Conservation (phyloP, 2,329 filamentous ascomycete genomes). For the Pestalotiopsis sp. region DNA sequence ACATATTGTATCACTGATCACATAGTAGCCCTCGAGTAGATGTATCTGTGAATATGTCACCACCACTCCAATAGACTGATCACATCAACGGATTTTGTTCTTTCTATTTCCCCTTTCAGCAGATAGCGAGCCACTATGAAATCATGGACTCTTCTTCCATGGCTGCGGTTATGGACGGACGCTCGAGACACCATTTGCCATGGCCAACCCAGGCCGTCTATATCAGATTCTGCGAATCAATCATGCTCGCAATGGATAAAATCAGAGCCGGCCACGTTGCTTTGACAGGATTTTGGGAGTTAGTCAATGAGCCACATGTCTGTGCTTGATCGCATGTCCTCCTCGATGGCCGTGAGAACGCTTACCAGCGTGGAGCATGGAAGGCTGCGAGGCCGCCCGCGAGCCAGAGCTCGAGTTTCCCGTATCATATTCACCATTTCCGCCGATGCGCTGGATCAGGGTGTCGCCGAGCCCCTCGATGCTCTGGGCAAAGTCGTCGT, state of each 20-base stretch:
- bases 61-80: too few species aligned
- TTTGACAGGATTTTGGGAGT: background rate
- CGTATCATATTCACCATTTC: background rate
- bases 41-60: too few species aligned
- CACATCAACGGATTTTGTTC: too few species aligned
- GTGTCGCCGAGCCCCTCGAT: conserved; percentile 1
- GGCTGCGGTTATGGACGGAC: background rate
- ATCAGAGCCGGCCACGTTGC: background rate
- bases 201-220: background rate
- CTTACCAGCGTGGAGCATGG: background rate
- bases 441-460: background rate
- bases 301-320: background rate
- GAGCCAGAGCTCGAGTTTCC: background rate
- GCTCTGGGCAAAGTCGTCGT: background rate
- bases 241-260: background rate
- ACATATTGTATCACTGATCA: too few species aligned
- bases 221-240: background rate
- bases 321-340: background rate
- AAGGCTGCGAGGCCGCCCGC: background rate
- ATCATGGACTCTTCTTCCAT: too few species aligned
- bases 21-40: too few species aligned
- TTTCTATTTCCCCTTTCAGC: too few species aligned
- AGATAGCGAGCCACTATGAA: too few species aligned
- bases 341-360: background rate
- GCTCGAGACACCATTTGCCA: background rate